These are phyloP conservation scores for Licmophora abbreviata DNA, from an alignment of 108 stramenopile species.

Conservation along the genomic window DNA sequence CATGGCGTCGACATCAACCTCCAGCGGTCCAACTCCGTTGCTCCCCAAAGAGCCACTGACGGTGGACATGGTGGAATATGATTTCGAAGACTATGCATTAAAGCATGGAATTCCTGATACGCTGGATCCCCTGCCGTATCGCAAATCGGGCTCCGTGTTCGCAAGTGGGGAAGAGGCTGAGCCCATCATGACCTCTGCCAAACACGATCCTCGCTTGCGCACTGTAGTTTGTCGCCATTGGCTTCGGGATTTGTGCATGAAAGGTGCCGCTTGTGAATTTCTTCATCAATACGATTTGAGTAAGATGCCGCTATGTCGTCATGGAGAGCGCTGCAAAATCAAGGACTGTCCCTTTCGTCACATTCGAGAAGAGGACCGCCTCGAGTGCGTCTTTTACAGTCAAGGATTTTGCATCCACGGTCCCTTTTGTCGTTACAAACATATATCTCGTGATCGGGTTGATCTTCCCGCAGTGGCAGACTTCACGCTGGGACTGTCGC, in stretches of 20 bases:
- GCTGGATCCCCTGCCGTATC: constrained; percentile 80
- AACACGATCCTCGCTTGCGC: constrained; percentile 85
- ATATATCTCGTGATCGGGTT: constrained; percentile 52
- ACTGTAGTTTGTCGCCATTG: constrained; percentile 94
- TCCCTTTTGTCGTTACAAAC: constrained; percentile 87
- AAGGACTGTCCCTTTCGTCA: constrained; percentile 91
- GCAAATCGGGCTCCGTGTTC: constrained; percentile 83
- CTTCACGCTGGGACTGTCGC: constrained; percentile 79
- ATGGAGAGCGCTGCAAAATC: constrained; percentile 84
- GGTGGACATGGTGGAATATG: constrained; percentile 68
- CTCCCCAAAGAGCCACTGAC: constrained; percentile 29
- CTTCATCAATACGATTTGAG: constrained; percentile 85
- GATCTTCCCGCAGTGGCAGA: constrained; percentile 78
- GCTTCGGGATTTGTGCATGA: constrained; percentile 94
- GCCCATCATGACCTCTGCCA: constrained; percentile 65
- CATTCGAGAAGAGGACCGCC: constrained; percentile 80
- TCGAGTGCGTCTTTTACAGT: constrained; percentile 90
- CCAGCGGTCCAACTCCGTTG: not conserved
- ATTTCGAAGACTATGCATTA: constrained; percentile 81
- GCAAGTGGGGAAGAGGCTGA: constrained; percentile 65
- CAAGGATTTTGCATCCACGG: constrained; percentile 95
- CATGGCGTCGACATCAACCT: too few relatives aligned
- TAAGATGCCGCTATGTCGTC: constrained; percentile 93
- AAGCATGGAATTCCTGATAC: constrained; percentile 86
- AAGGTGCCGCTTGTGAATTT: constrained; percentile 89